These are phyloP conservation scores for Symbiodinium pilosum DNA, from an alignment of 73 alveolate genomes.

Conservation along the genomic window DNA sequence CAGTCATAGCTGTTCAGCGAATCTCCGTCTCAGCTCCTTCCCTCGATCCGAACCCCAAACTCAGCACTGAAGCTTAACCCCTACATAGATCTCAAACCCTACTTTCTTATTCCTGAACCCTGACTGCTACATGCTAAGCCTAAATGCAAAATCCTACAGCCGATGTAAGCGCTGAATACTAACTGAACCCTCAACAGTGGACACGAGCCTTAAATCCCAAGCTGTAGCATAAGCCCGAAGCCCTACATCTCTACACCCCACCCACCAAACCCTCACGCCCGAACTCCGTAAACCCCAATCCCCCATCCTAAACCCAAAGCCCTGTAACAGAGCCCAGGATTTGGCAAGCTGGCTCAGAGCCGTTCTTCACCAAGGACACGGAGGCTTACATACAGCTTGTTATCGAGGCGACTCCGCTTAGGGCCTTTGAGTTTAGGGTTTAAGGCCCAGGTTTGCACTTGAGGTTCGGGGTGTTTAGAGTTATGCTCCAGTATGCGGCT, in stretches of 20 bases:
- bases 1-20: too few relatives aligned
- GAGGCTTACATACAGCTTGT: not conserved
- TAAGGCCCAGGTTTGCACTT: not conserved
- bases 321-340: not conserved
- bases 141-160: not conserved
- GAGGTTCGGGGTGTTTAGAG: not conserved
- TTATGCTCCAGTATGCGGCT: too few relatives aligned
- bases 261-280: not conserved
- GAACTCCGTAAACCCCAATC: not conserved
- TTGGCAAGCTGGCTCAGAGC: conserved; percentile 13
- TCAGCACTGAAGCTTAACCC: too few relatives aligned
- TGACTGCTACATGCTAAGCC: not conserved
- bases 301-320: not conserved
- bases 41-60: too few relatives aligned
- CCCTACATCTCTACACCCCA: not conserved
- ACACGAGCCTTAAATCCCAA: not conserved
- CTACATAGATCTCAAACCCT: not conserved
- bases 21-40: too few relatives aligned
- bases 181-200: too few relatives aligned
- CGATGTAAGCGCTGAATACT: not conserved
- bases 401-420: not conserved
- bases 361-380: not conserved
- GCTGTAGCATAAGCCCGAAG: not conserved
- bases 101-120: not conserved
- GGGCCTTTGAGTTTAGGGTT: not conserved